A percentile compares a stretch with the other conserved stretches of the same genome.
These are phyloP conservation scores for Borovskyia barvae DNA, from an alignment of 208 protist genomes.

Conservation along the genomic window DNA sequence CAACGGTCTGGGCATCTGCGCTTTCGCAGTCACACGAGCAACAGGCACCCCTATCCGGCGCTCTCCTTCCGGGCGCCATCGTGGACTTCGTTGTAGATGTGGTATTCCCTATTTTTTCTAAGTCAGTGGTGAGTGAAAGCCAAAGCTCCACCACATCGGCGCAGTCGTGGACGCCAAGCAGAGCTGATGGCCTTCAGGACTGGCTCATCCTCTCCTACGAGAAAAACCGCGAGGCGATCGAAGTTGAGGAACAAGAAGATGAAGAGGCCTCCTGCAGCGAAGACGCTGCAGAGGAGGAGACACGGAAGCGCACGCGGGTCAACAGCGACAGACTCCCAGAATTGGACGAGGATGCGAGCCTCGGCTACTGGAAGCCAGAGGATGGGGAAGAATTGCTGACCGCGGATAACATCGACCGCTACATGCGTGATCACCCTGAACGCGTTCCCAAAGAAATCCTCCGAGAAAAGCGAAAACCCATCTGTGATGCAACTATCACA, in stretches of 20 bases:
- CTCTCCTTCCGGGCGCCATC: conserved; percentile 30
- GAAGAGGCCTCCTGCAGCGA: neutral
- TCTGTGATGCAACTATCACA: conserved; percentile 55
- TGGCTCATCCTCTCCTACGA: conserved; percentile 77
- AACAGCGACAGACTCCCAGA: neutral
- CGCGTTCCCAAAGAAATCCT: conserved; percentile 61
- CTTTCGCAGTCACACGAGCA: conserved; percentile 20
- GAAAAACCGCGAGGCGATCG: conserved; percentile 59
- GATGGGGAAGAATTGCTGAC: conserved; percentile 67
- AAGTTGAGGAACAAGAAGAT: conserved; percentile 33
- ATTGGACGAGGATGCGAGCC: conserved; percentile 7
- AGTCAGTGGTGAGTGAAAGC: neutral
- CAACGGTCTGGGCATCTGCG: conserved; percentile 42
- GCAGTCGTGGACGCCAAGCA: neutral
- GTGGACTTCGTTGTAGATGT: conserved; percentile 87
- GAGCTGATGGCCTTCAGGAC: conserved; percentile 33
- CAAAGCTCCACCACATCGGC: no score
- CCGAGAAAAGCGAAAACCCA: conserved; percentile 39
- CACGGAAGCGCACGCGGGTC: neutral
- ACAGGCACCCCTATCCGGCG: no score
- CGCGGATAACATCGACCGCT: conserved; percentile 69
- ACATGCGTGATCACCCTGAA: conserved; percentile 59
- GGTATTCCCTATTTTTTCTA: conserved; percentile 51
- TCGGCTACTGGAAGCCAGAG: conserved; percentile 30
- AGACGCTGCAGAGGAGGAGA: neutral